Percentiles rank a stretch among this genome's conserved stretches.
Evolutionary conservation across 2,329 filamentous ascomycete genomes (phyloP).

Genomic region (Tolypocladium sp.): DNA sequence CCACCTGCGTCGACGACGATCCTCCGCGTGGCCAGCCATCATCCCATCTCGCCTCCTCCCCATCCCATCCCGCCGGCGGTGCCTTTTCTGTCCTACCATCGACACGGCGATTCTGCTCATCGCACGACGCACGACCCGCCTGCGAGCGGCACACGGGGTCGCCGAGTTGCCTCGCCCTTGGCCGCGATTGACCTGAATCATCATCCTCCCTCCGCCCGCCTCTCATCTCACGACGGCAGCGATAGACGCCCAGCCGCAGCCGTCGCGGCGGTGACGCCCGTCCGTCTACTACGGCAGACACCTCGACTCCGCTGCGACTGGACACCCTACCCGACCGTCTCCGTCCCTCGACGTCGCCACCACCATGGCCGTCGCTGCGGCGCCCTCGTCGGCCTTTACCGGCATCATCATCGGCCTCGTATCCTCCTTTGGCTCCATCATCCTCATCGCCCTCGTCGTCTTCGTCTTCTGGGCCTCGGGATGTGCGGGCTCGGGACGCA

Average conservation of each 20-base stretch:
- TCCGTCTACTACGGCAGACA: background rate
- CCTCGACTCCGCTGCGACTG: background rate
- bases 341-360: conserved; percentile 4
- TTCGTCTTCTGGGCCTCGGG: conserved; percentile 80
- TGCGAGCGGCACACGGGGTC: background rate
- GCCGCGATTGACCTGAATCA: background rate
- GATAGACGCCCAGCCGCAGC: conserved; percentile 2
- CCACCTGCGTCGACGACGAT: background rate
- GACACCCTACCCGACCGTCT: background rate
- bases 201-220: background rate
- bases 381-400: conserved; percentile 41
- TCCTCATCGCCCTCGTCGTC: conserved; percentile 73
- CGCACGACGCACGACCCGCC: background rate
- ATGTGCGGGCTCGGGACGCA: conserved; percentile 69
- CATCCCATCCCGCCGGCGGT: background rate
- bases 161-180: background rate
- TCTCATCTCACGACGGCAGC: conserved; percentile 2
- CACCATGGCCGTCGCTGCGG: conserved; percentile 19
- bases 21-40: background rate
- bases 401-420: conserved; percentile 92
- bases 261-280: conserved; percentile 7
- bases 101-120: background rate
- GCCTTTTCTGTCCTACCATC: background rate
- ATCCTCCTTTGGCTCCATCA: conserved; percentile 86
- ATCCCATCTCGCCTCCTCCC: background rate